Base-by-base conservation (phyloP, 345 rosid genomes). In the Citrus reticulata region DNA sequence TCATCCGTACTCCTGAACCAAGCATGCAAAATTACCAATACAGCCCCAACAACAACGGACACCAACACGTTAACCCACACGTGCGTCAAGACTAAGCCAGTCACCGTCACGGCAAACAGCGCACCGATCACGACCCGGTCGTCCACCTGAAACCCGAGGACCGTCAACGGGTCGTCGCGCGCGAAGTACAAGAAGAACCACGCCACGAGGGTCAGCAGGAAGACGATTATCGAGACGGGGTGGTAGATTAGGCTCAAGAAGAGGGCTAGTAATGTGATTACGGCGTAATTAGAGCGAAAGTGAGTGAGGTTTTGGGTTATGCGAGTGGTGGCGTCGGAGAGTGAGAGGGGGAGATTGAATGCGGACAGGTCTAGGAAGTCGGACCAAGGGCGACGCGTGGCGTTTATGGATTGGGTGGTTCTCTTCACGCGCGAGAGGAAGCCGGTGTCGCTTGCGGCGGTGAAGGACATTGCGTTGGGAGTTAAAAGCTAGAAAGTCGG, bases 141-240 rank as follows among this genome's bases (percentile, higher is more conserved):
- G 79, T 84, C 85, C n/a, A 91, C 75, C 0, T 71, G 30, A 65
- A 83, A 82, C 1, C 89, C 88, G 74, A 84, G 77, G 73, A 88
- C 19, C 24, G 77, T 70, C 14, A 90, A 78, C 1, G 97, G 80
- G 78, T 89, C 93, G 29, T 92, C 85, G 67, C 94, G 92, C 65
- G 87, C 84, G 88, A 92, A 87, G 80, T 85, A 92, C 84, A 92
- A 90, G 81, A 87, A 83, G 83, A 86, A 68, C 97, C 97, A 92
- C 13, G 89, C 92, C 64, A 85, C 39, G 25, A 85, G 81, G 25
- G 83, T 81, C n/a, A 90, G 65, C 4, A 88, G 8, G 75, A 88
- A 84, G 17, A 89, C 87, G 82, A 92, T 76, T 37, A 89, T 35
- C 2, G 93, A 85, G 64, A 91, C 57, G 4, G 94, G 97, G n/a